Evolutionary conservation across 768 basidiomycete species (phyloP), one percentile per base, ranked within the genome.

Genomic region (Hericium coralloides): DNA sequence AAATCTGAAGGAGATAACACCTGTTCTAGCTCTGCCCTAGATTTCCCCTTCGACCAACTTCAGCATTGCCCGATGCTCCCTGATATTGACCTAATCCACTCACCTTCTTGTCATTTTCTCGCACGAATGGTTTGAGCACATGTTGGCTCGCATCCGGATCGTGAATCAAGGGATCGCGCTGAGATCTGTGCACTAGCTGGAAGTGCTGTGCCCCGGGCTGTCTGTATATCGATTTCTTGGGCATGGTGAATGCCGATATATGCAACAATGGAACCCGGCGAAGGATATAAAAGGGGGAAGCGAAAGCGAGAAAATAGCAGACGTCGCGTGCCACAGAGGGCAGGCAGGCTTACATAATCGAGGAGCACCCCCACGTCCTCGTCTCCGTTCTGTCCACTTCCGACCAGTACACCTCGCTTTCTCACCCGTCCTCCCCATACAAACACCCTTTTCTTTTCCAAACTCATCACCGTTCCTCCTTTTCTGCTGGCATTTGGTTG

Each of bases 121-220:
- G 78, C 63, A 83, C 80, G 56, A 98, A 78, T 7, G 83, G 79
- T 67, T 92, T 95, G 49, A 98, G 77, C n/a, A 99, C 94, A 68
- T 92, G 85, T 60, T 84, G 80, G 53, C 85, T 85, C 0, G 92
- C 92, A 58, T 93, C 90, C 2, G 92, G 84, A 64, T 98, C 95
- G 66, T 98, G 87, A 61, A 94, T 92, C 51, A 95, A 82, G 2
- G 97, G 97, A 73, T 98, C 97, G 47, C 95, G 76, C 66, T 94
- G 94, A 8, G 95, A 98, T 58, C 97, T 81, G 68, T 98, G 93
- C 20, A 99, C 95, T 39, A 99, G 89, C 74, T 98, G 95, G 64
- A 95, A 98, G 68, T 98, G 95, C 66, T 86, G 84, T 55, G 88
- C 85, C 20, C 90, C 92, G 8, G 95, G 90, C 62, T 85, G 86